Percentiles rank a stretch among this genome's conserved stretches.
Evolutionary conservation across 192 early-diverging fungal species (phyloP).

Genomic region (Mortierella alpina): DNA sequence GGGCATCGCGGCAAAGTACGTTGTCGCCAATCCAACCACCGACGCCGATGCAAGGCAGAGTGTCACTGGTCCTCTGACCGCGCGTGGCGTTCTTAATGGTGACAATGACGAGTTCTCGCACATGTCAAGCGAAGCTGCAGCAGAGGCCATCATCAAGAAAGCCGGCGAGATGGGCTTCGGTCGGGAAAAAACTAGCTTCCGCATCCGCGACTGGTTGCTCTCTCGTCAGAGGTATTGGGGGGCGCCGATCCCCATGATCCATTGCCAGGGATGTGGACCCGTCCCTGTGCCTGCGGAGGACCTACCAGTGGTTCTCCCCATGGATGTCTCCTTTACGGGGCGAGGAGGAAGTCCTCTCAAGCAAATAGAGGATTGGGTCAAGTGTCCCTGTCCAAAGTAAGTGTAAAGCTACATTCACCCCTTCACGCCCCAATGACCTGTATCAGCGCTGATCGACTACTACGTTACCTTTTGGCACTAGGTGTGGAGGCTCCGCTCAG

Average conservation of each 20-base stretch:
- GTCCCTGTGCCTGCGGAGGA: constrained; percentile 88
- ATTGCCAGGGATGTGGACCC: constrained; percentile 82
- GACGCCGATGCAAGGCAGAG: constrained; percentile 8
- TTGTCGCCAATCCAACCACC: constrained; percentile 56
- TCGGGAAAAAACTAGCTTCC: constrained; percentile 68
- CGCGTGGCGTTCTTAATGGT: constrained; percentile 66
- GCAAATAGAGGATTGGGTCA: constrained; percentile 71
- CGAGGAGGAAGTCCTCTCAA: constrained; percentile 79
- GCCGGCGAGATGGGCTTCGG: constrained; percentile 62
- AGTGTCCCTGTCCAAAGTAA: constrained; percentile 83
- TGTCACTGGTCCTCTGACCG: constrained; percentile 50
- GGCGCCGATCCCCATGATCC: constrained; percentile 94
- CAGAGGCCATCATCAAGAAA: constrained; percentile 60
- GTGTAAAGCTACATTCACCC: neutral
- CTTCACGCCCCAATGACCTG: neutral
- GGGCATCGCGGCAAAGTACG: constrained; percentile 60
- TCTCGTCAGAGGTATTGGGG: constrained; percentile 98
- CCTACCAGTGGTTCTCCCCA: constrained; percentile 81
- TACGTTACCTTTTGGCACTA: constrained; percentile 32
- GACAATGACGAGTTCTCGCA: constrained; percentile 69
- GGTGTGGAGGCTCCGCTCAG: constrained; percentile 76
- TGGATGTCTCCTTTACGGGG: constrained; percentile 67
- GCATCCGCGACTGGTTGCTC: constrained; percentile 94
- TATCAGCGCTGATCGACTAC: neutral
- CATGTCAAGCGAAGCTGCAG: constrained; percentile 69